Evolutionary conservation across 768 basidiomycete species (phyloP).

Genomic region (Auricularia heimuer): DNA sequence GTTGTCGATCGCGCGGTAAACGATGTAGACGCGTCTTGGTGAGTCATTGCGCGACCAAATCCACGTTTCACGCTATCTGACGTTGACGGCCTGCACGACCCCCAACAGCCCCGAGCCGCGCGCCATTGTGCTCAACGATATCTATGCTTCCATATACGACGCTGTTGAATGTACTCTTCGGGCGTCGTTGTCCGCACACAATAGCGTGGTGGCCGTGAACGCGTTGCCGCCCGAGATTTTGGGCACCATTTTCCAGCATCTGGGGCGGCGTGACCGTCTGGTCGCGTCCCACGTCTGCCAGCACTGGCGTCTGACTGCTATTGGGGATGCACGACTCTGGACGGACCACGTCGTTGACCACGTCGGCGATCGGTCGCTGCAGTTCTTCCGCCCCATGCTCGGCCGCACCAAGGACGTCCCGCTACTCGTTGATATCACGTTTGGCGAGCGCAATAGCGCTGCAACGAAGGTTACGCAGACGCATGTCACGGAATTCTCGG

Average conservation of each 20-base stretch:
- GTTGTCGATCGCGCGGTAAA: too few species aligned
- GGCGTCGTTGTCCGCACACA: too few species aligned
- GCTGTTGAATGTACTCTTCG: too few species aligned
- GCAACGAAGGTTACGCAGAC: neutral
- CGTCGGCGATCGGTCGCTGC: neutral
- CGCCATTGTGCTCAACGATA: too few species aligned
- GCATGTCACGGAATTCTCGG: neutral
- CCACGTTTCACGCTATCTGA: too few species aligned
- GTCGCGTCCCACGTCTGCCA: slow-evolving; percentile 50
- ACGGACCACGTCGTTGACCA: slow-evolving; percentile 22
- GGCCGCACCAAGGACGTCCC: neutral
- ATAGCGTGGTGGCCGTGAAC: slow-evolving; percentile 24
- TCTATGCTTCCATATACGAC: too few species aligned
- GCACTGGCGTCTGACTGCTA: slow-evolving; percentile 41
- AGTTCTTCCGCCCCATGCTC: neutral
- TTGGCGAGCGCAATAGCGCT: neutral
- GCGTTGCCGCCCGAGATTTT: slow-evolving; percentile 60
- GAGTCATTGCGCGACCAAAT: too few species aligned
- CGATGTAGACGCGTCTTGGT: too few species aligned
- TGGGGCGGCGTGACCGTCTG: slow-evolving; percentile 20
- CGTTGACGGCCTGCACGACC: too few species aligned
- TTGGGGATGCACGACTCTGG: slow-evolving; percentile 46
- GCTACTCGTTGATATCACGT: neutral
- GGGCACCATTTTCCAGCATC: slow-evolving; percentile 50
- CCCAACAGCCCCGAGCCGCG: too few species aligned